phyloP scores from a whole-genome alignment of 139 green algal genomes.

The Chlamydomonas sp. region DNA sequence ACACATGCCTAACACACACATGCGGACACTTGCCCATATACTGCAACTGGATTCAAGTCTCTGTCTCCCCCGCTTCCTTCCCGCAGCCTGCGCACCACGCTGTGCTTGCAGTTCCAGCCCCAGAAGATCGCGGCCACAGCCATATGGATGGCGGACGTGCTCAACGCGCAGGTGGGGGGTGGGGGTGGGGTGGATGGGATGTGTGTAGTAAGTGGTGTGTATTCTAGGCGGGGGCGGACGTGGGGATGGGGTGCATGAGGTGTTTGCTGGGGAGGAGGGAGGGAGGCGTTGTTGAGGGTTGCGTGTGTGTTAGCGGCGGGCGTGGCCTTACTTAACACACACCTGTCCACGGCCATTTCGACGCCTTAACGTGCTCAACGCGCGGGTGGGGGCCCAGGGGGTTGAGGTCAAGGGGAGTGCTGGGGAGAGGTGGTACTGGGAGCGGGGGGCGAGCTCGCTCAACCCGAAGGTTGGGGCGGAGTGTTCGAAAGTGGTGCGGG shows the following conservation, averaged over 20 bases:
- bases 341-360: no score
- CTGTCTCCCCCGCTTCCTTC: not conserved
- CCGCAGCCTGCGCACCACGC: constrained; percentile 55
- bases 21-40: not conserved
- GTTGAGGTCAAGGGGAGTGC: no score
- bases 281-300: not conserved
- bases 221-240: not conserved
- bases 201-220: not conserved
- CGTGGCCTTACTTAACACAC: no score
- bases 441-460: no score
- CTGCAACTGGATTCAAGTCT: no score
- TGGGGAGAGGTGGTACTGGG: no score
- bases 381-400: no score
- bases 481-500: no score
- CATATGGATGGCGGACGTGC: constrained; percentile 45
- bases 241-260: not conserved
- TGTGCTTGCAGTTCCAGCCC: constrained; percentile 51
- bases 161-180: constrained; percentile 1
- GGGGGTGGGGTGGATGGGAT: not conserved
- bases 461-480: no score
- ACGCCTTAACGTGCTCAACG: no score
- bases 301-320: no score
- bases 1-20: not conserved
- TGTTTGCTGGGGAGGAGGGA: not conserved
- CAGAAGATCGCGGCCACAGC: constrained; percentile 44